Conservation (phyloP, 2,329 filamentous ascomycete genomes). For the Colletotrichum falcatum region DNA sequence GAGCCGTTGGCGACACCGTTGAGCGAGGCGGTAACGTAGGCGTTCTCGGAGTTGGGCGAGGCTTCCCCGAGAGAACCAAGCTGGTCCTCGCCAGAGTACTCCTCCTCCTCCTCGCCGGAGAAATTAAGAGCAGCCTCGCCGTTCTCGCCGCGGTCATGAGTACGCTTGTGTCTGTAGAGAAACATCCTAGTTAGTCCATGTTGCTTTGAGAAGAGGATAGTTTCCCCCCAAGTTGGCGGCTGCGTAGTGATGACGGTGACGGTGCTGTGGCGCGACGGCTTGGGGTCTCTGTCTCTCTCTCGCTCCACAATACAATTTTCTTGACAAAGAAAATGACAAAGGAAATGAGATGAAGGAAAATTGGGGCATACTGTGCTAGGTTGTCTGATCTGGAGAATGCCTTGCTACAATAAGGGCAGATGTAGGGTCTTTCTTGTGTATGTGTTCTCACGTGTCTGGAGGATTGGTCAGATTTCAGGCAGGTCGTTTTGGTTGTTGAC, state of each 20-base stretch:
- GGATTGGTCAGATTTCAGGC: conserved; percentile 60
- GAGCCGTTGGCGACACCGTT: conserved; percentile 56
- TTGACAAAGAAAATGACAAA: conserved; percentile 50
- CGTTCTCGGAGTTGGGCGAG: conserved; percentile 77
- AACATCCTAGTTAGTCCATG: conserved; percentile 51
- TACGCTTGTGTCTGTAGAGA: conserved; percentile 84
- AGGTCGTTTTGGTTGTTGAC: conserved; percentile 50
- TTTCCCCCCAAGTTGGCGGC: conserved; percentile 39
- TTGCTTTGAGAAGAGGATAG: conserved; percentile 27
- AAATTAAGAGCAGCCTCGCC: conserved; percentile 69
- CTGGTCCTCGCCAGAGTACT: conserved; percentile 84
- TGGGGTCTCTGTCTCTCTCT: conserved; percentile 42
- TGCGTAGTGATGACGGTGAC: conserved; percentile 50
- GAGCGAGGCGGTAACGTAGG: conserved; percentile 68
- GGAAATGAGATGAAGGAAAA: conserved; percentile 53
- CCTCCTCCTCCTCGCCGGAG: conserved; percentile 88
- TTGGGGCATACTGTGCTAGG: conserved; percentile 85
- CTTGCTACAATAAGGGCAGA: conserved; percentile 98
- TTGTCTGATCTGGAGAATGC: conserved; percentile 99
- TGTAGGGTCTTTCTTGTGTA: conserved; percentile 98
- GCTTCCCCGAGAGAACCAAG: conserved; percentile 84
- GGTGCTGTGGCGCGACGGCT: conserved; percentile 51
- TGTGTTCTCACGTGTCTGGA: conserved; percentile 97
- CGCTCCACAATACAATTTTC: conserved; percentile 54
- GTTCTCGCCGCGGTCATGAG: conserved; percentile 74